phyloP scores from a whole-genome alignment of 306 rosid genomes.

The Adenanthera pavonina region DNA sequence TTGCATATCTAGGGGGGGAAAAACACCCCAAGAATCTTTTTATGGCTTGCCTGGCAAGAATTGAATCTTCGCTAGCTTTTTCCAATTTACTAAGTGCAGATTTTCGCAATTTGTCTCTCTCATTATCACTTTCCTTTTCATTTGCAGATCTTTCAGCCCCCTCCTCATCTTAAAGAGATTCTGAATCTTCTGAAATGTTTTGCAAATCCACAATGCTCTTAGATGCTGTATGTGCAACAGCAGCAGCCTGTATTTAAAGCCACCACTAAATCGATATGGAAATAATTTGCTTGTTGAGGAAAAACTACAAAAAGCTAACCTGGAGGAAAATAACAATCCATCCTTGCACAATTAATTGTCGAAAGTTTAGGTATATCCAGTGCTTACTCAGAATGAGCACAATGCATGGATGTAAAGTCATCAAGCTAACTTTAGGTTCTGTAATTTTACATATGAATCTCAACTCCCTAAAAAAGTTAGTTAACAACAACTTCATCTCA shows the following conservation, averaged over 20 bases:
- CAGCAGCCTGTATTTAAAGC: constrained; percentile 75
- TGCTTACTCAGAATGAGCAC: background rate
- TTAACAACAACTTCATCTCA: background rate
- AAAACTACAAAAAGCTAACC: background rate
- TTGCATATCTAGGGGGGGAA: background rate
- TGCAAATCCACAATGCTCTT: constrained; percentile 75
- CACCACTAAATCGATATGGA: constrained; percentile 13
- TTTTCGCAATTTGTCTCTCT: constrained; percentile 52
- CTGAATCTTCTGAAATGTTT: constrained; percentile 54
- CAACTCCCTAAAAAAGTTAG: background rate
- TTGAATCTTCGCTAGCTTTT: constrained; percentile 88
- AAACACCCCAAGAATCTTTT: background rate
- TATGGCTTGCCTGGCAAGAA: constrained; percentile 82
- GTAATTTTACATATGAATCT: background rate
- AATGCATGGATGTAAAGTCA: background rate
- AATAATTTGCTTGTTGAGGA: background rate
- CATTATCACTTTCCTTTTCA: constrained; percentile 62
- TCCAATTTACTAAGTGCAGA: constrained; percentile 81
- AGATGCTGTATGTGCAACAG: constrained; percentile 82
- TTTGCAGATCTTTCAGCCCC: constrained; percentile 54
- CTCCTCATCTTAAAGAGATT: constrained; percentile 61
- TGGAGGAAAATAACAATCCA: background rate
- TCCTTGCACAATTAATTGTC: too few relatives aligned
- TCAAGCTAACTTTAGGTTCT: background rate
- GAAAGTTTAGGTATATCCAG: background rate